Base-by-base conservation (phyloP, 257 asterid genomes). In the Parsonsia alboflavescens region DNA sequence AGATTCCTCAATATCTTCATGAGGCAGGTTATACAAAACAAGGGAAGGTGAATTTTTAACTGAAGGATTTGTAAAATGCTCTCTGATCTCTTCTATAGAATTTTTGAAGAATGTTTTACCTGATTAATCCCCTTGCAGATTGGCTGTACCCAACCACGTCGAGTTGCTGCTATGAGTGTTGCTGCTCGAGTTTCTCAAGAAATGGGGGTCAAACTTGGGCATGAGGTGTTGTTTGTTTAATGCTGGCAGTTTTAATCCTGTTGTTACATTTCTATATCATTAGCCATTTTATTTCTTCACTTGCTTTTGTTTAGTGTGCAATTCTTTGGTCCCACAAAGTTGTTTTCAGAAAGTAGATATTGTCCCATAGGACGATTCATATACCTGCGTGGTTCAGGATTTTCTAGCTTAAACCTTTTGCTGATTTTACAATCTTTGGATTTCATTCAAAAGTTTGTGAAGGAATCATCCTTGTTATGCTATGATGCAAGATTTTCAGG, bases 151-250 rank as follows among this genome's bases (percentile, higher is more conserved):
- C 99, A 94, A 85, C 97, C 99, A 57, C 93, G 97, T 13, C 86
- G 97, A 72, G 99, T 92, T 71, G 98, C 99, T 73, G 99, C 99
- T 22, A 95, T 95, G 99, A 95, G 97, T 83, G 99, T 92, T 70
- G 91, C 99, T 82, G 96, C 98, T 80, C 90, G 97, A 61, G 99
- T 95, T 77, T 89, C 99, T 78, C 96, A 92, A 86, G 99, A 95
- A 85, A 84, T 92, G 97, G 99, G 99, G 52, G 97, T 95, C 74
- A 95, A 92, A 84, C 93, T 95, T 79, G 99, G 99, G 56, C 99
- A 95, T 78, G 99, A 92, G 97, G 98, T 93, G 80, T 41, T 49
- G 70, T 78, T 74, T 73, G 54, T 71, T 44, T 33, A 76, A 11
- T 42, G 39, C 39, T 41, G 26, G 45, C 68, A 39, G 33, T 49